These are phyloP conservation scores for Solanum ossicruentum DNA, from an alignment of 257 asterid species.

Conservation along the genomic window DNA sequence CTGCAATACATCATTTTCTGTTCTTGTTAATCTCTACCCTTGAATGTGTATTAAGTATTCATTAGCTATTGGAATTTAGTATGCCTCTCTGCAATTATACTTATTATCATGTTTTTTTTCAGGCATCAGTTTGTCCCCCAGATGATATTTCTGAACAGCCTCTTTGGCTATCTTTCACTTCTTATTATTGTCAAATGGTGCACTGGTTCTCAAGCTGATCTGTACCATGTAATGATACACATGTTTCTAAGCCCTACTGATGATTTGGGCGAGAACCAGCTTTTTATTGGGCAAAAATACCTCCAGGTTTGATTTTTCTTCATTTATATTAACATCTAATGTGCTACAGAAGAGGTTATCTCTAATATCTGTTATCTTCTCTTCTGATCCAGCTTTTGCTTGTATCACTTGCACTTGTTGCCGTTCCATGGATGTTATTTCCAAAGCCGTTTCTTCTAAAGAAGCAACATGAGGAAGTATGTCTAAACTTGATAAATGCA, in stretches of 20 bases:
- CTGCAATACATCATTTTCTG: not conserved
- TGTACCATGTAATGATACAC: conserved; percentile 58
- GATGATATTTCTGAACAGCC: conserved; percentile 47
- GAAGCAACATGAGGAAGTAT: conserved; percentile 44
- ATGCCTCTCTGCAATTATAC: not conserved
- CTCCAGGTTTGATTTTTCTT: conserved; percentile 34
- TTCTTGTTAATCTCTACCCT: not conserved
- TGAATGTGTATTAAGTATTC: not conserved
- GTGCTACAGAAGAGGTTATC: not conserved
- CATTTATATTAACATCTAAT: not conserved
- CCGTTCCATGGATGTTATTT: conserved; percentile 63
- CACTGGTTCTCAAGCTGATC: conserved; percentile 56
- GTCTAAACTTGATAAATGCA: not conserved
- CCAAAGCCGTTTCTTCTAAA: conserved; percentile 54
- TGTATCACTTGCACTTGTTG: conserved; percentile 43
- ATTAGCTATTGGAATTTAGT: not conserved
- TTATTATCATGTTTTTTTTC: not conserved
- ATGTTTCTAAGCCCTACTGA: conserved; percentile 61
- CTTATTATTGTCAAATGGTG: conserved; percentile 57
- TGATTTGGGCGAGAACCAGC: conserved; percentile 51
- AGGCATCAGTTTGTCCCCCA: conserved; percentile 65
- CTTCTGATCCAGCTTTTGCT: conserved; percentile 24
- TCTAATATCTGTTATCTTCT: not conserved
- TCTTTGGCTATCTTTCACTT: conserved; percentile 54
- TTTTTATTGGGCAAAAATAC: conserved; percentile 40